Conservation (phyloP, 75 land plant genomes). For the Sequoiadendron giganteum region DNA sequence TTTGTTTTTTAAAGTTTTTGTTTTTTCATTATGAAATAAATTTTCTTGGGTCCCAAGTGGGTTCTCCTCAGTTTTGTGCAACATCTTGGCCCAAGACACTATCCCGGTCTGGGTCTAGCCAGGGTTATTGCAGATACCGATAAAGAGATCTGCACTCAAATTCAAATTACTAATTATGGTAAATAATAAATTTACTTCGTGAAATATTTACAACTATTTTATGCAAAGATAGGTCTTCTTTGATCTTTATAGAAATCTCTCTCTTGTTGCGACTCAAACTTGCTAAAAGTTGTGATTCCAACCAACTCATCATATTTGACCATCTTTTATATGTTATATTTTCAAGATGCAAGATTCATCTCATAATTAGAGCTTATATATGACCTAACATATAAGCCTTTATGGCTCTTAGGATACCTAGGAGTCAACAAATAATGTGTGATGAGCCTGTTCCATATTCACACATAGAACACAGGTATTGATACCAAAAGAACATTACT, state of each 20-base stretch:
- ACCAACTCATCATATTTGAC: background rate
- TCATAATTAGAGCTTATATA: background rate
- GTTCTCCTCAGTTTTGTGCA: background rate
- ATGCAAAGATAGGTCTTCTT: background rate
- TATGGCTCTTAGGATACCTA: background rate
- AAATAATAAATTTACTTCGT: too few relatives aligned
- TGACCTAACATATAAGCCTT: background rate
- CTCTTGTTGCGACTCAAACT: background rate
- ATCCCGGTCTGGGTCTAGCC: background rate
- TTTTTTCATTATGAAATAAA: too few relatives aligned
- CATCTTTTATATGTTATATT: background rate
- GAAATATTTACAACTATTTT: too few relatives aligned
- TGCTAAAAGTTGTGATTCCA: background rate
- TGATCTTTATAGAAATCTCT: too few relatives aligned
- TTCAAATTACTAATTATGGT: too few relatives aligned
- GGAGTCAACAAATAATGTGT: too few relatives aligned
- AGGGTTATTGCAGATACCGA: background rate
- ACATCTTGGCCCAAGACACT: background rate
- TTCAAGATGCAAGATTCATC: background rate
- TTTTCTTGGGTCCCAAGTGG: background rate
- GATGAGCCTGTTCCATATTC: too few relatives aligned
- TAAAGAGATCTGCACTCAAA: background rate
- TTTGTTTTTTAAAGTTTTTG: too few relatives aligned
- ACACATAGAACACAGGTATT: too few relatives aligned
- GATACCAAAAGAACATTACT: too few relatives aligned